Evolutionary conservation across 257 asterid species (phyloP).

Genomic region (Gardenia jasminoides): DNA sequence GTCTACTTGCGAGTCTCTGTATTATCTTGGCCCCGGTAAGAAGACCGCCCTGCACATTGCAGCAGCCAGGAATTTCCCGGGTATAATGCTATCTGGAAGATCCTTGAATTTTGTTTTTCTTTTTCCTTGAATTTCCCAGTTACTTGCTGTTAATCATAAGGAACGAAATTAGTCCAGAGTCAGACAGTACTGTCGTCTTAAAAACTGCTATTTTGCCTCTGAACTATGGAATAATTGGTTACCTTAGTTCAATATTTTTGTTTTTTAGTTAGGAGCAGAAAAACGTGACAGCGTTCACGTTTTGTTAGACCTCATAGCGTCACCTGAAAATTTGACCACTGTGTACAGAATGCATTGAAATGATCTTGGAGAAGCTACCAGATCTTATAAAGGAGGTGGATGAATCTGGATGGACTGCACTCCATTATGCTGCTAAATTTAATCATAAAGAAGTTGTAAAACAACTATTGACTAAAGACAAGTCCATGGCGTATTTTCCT

Average conservation of each 20-base stretch:
- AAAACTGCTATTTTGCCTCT: no score
- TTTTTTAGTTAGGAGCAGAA: no score
- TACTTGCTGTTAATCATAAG: no score
- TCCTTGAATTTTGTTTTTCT: no score
- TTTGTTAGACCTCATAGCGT: no score
- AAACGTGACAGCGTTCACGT: no score
- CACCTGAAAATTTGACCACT: no score
- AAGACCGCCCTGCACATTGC: constrained; percentile 19
- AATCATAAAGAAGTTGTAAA: neutral
- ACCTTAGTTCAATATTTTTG: no score
- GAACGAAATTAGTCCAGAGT: no score
- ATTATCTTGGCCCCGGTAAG: constrained; percentile 5
- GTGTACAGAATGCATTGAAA: neutral
- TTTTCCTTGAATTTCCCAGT: no score
- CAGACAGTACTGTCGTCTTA: no score
- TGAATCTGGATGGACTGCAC: constrained; percentile 12
- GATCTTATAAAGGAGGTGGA: neutral
- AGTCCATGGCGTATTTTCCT: neutral
- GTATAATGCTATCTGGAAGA: neutral
- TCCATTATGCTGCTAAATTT: constrained; percentile 18
- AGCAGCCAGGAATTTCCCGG: neutral
- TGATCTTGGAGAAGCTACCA: neutral
- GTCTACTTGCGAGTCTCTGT: neutral
- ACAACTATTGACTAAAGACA: neutral
- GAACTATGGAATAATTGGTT: no score